Conservation (phyloP, 495 filamentous ascomycete genomes). For the Choiromyces venosus region DNA sequence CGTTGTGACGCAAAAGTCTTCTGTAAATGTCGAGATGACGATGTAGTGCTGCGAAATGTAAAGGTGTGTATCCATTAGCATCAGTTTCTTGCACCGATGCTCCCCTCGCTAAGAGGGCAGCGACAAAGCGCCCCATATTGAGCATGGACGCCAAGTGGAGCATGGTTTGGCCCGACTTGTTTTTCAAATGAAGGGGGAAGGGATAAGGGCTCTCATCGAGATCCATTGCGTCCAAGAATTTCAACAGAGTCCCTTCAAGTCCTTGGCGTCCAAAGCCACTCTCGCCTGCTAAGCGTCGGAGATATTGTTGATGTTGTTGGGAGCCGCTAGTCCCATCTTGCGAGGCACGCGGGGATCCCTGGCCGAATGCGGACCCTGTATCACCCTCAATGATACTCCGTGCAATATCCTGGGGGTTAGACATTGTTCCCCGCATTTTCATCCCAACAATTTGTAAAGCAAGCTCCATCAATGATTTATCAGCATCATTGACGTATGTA, state of each 20-base stretch:
- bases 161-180: slow-evolving; percentile 68
- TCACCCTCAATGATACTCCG: slow-evolving; percentile 50
- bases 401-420: slow-evolving; percentile 52
- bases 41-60: slow-evolving; percentile 78
- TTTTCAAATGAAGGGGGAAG: slow-evolving; percentile 59
- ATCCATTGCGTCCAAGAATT: slow-evolving; percentile 70
- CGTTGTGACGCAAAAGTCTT: slow-evolving; percentile 65
- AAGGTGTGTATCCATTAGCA: slow-evolving; percentile 72
- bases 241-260: slow-evolving; percentile 67
- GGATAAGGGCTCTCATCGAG: slow-evolving; percentile 64
- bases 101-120: slow-evolving; percentile 74
- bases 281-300: slow-evolving; percentile 41
- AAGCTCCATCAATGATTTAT: slow-evolving; percentile 62
- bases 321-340: slow-evolving; percentile 19
- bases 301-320: slow-evolving; percentile 36
- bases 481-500: slow-evolving; percentile 72
- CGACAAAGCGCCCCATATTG: slow-evolving; percentile 69
- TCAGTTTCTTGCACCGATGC: slow-evolving; percentile 70
- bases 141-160: slow-evolving; percentile 74
- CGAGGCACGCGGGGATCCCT: slow-evolving; percentile 15
- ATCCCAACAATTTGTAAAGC: slow-evolving; percentile 55
- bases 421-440: slow-evolving; percentile 52
- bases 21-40: slow-evolving; percentile 69
- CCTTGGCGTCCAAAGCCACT: slow-evolving; percentile 42
- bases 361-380: slow-evolving; percentile 38